Evolutionary conservation across 495 filamentous ascomycete species (phyloP).

Genomic region (Thozetella sp.): DNA sequence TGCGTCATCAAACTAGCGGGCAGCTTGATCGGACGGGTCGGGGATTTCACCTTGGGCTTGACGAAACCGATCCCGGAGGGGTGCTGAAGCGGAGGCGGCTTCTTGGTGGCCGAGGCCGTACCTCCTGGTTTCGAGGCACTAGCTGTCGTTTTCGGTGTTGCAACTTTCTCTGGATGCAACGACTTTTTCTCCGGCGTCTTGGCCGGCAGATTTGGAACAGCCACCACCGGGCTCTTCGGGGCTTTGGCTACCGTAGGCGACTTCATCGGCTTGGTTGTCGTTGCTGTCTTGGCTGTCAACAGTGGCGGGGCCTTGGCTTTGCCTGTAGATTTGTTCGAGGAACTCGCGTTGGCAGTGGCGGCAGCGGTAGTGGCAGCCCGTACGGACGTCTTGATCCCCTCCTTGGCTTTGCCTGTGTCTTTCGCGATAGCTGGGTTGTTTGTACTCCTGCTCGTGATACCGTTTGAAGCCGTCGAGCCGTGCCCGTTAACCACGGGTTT

Average conservation of each 20-base stretch:
- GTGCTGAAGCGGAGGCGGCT: slow-evolving; percentile 30
- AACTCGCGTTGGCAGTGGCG: slow-evolving; percentile 39
- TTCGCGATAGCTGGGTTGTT: slow-evolving; percentile 7
- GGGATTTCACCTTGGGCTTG: slow-evolving; percentile 66
- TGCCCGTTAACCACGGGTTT: slow-evolving; percentile 2
- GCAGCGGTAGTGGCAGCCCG: slow-evolving; percentile 22
- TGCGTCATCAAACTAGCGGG: slow-evolving; percentile 64
- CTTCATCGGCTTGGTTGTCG: slow-evolving; percentile 35
- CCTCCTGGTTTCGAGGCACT: slow-evolving; percentile 25
- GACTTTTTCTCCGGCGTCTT: slow-evolving; percentile 33
- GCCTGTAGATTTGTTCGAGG: slow-evolving; percentile 33
- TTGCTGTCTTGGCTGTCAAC: slow-evolving; percentile 33
- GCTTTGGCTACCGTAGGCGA: slow-evolving; percentile 32
- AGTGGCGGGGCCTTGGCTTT: slow-evolving; percentile 28
- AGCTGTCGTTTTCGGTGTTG: slow-evolving; percentile 25
- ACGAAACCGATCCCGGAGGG: slow-evolving; percentile 40
- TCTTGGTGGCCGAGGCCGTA: slow-evolving; percentile 26
- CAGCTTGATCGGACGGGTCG: slow-evolving; percentile 63
- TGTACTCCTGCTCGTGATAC: neutral
- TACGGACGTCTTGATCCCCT: slow-evolving; percentile 11
- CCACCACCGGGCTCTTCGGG: slow-evolving; percentile 23
- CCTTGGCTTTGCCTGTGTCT: slow-evolving; percentile 10
- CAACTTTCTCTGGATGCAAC: slow-evolving; percentile 18
- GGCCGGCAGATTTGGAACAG: slow-evolving; percentile 17
- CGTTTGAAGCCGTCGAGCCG: neutral